These are phyloP conservation scores for Kodamaea sp. DNA, from an alignment of 1,139 yeast genomes.

Conservation along the genomic window DNA sequence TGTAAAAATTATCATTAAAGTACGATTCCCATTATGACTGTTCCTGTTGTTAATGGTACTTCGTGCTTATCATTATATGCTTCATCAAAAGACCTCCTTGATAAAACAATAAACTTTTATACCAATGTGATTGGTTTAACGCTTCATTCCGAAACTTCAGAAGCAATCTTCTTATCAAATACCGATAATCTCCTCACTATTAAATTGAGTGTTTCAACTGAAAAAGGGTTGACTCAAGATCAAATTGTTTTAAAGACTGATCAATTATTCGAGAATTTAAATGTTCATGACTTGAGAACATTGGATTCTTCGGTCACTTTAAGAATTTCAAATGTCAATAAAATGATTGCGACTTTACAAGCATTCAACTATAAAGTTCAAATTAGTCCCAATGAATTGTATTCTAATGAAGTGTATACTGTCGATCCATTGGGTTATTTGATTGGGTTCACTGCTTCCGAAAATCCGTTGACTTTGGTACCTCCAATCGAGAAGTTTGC, in stretches of 20 bases:
- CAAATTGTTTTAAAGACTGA: slow-evolving; percentile 24
- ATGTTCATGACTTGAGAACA: slow-evolving; percentile 49
- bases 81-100: slow-evolving; percentile 29
- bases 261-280: slow-evolving; percentile 24
- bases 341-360: slow-evolving; percentile 31
- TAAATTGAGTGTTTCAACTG: slow-evolving; percentile 23
- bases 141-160: slow-evolving; percentile 23
- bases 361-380: slow-evolving; percentile 28
- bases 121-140: slow-evolving; percentile 41
- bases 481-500: slow-evolving; percentile 35
- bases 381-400: slow-evolving; percentile 57
- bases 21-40: slow-evolving; percentile 11
- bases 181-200: slow-evolving; percentile 30
- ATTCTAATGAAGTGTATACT: slow-evolving; percentile 64
- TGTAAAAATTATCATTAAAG: no score
- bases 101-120: slow-evolving; percentile 45
- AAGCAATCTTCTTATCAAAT: slow-evolving; percentile 29
- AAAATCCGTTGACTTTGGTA: slow-evolving; percentile 53
- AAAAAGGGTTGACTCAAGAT: slow-evolving; percentile 22
- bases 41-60: slow-evolving; percentile 49
- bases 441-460: slow-evolving; percentile 61
- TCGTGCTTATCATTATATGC: slow-evolving; percentile 46
- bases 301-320: slow-evolving; percentile 40
- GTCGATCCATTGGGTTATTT: slow-evolving; percentile 66
- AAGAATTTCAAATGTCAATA: slow-evolving; percentile 31